Conservation (phyloP, 129 eudicot species). For the Flaveria bidentis region DNA sequence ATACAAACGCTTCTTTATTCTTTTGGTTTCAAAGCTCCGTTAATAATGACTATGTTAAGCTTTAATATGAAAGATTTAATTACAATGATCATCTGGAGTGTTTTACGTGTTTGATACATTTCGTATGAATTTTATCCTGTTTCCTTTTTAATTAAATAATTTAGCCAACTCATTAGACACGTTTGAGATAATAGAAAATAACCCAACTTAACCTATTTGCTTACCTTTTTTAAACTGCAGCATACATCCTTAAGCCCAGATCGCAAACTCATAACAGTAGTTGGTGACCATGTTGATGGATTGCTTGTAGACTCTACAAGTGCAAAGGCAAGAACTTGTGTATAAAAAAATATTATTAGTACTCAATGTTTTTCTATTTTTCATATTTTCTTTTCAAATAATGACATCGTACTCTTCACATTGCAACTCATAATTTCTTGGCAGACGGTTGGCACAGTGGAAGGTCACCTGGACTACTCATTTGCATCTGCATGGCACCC, state of each 20-base stretch:
- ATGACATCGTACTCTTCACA: not conserved
- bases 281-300: slow-evolving; percentile 77
- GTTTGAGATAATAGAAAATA: not conserved
- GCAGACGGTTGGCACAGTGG: slow-evolving; percentile 64
- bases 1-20: not conserved
- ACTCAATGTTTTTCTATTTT: not conserved
- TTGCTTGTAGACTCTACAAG: slow-evolving; percentile 66
- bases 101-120: not conserved
- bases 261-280: slow-evolving; percentile 64
- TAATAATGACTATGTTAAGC: not conserved
- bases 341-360: not conserved
- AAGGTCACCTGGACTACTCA: slow-evolving; percentile 85
- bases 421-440: not conserved
- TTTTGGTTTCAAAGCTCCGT: not conserved
- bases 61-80: not conserved
- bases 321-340: slow-evolving; percentile 61
- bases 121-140: not conserved
- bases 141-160: not conserved
- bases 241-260: slow-evolving; percentile 88
- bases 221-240: slow-evolving; percentile 45
- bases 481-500: slow-evolving; percentile 63
- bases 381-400: not conserved
- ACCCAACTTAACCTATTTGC: not conserved
- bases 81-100: not conserved
- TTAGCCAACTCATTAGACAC: not conserved